These are phyloP conservation scores for Leccinum imitatum DNA, from an alignment of 768 basidiomycete genomes.

Conservation along the genomic window DNA sequence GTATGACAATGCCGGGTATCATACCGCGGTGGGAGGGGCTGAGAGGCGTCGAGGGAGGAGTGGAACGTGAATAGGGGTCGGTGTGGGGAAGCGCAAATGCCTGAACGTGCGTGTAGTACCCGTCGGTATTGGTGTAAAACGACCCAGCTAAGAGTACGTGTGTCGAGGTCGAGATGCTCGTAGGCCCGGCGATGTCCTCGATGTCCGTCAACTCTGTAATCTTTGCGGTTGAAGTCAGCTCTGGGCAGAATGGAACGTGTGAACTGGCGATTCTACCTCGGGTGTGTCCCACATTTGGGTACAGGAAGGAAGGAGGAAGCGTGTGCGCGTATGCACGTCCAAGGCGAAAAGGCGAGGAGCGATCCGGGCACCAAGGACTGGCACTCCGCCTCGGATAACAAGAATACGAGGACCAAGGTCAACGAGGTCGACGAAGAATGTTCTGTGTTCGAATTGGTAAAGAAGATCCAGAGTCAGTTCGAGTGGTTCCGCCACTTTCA, in stretches of 20 bases:
- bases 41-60: background rate
- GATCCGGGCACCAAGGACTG: background rate
- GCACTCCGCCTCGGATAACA: background rate
- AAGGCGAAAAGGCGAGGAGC: slow-evolving; percentile 8
- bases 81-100: slow-evolving; percentile 14
- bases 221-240: slow-evolving; percentile 1
- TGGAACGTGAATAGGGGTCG: background rate
- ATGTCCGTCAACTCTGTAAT: background rate
- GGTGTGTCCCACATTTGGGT: background rate
- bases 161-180: slow-evolving; percentile 20
- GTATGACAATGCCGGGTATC: slow-evolving; percentile 1
- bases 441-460: slow-evolving; percentile 8
- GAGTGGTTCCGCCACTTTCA: slow-evolving; percentile 3
- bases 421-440: background rate
- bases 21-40: slow-evolving; percentile 11
- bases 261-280: slow-evolving; percentile 3
- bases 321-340: slow-evolving; percentile 17
- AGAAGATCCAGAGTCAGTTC: slow-evolving; percentile 14
- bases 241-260: background rate
- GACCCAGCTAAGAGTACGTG: slow-evolving; percentile 17
- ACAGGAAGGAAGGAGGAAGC: slow-evolving; percentile 2
- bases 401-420: slow-evolving; percentile 20
- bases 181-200: background rate
- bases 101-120: slow-evolving; percentile 11
- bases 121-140: background rate